Conservation (phyloP, 2,329 filamentous ascomycete genomes). For the Plenodomus tracheiphilus region DNA sequence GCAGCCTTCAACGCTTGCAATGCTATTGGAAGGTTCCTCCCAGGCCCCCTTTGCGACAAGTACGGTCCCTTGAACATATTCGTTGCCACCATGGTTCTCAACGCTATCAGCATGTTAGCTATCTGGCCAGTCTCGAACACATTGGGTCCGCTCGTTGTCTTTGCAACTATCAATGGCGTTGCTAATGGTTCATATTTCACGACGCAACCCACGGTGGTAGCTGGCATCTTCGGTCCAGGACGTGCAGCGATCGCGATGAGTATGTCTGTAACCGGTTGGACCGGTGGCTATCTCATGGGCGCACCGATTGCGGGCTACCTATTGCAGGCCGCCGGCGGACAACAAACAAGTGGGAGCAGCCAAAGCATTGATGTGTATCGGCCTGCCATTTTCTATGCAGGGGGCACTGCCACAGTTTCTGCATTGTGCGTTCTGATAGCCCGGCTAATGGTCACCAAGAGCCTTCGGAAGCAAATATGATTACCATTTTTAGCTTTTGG, state of each 20-base stretch:
- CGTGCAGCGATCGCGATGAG: constrained; percentile 33
- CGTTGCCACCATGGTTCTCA: constrained; percentile 28
- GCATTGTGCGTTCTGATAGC: constrained; percentile 22
- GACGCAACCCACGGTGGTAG: constrained; percentile 33
- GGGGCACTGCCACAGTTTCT: constrained; percentile 13
- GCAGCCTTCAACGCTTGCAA: constrained; percentile 35
- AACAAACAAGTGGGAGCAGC: constrained; percentile 1
- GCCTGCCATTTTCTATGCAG: constrained; percentile 38
- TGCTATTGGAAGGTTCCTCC: constrained; percentile 32
- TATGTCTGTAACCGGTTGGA: constrained; percentile 33
- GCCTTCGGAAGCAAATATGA: constrained; percentile 23
- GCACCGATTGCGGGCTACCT: constrained; percentile 33
- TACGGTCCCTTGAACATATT: constrained; percentile 40
- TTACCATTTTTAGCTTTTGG: background rate
- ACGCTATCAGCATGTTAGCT: constrained; percentile 33
- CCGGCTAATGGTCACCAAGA: constrained; percentile 6
- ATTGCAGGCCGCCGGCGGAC: constrained; percentile 30
- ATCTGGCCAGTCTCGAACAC: constrained; percentile 36
- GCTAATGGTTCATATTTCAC: constrained; percentile 37
- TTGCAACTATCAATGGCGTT: constrained; percentile 34
- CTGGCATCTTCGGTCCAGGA: constrained; percentile 31
- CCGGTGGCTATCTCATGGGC: constrained; percentile 32
- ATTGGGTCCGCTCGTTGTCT: constrained; percentile 28
- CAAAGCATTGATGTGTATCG: constrained; percentile 28
- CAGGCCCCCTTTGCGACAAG: constrained; percentile 32